These are phyloP conservation scores for Claviceps pazoutovae DNA, from an alignment of 2,329 filamentous ascomycete genomes.

Conservation along the genomic window DNA sequence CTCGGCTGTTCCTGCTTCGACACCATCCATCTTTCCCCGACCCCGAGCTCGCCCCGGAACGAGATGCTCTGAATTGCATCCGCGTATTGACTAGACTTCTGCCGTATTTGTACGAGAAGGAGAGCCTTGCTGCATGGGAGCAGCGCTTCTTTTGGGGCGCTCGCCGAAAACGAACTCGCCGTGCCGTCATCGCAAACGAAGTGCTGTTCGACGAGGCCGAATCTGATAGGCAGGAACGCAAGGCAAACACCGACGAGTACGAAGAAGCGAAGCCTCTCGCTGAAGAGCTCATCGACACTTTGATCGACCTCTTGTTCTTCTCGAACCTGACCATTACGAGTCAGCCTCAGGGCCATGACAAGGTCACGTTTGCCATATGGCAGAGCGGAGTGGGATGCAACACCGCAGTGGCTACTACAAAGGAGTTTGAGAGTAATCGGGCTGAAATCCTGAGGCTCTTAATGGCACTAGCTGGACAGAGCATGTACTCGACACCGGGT, in stretches of 20 bases:
- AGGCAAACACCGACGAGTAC: conserved; percentile 45
- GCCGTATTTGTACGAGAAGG: conserved; percentile 84
- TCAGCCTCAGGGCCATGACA: conserved; percentile 55
- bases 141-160: conserved; percentile 84
- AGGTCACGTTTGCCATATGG: conserved; percentile 91
- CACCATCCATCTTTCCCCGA: conserved; percentile 88
- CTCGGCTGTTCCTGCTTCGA: conserved; percentile 65
- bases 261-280: conserved; percentile 78
- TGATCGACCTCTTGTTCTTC: conserved; percentile 84
- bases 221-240: conserved; percentile 33
- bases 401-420: conserved; percentile 72
- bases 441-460: conserved; percentile 80
- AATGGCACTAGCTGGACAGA: conserved; percentile 74
- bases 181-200: conserved; percentile 52
- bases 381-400: conserved; percentile 96
- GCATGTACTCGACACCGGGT: conserved; percentile 80
- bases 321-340: conserved; percentile 74
- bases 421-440: conserved; percentile 84
- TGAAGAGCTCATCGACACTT: conserved; percentile 81
- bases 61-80: conserved; percentile 89
- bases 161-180: conserved; percentile 57
- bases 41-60: conserved; percentile 67
- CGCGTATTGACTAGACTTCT: conserved; percentile 78
- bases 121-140: conserved; percentile 73
- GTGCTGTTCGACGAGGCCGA: conserved; percentile 72